phyloP scores from a whole-genome alignment of 177 flowering plant genomes.

The Vitis hybrid region DNA sequence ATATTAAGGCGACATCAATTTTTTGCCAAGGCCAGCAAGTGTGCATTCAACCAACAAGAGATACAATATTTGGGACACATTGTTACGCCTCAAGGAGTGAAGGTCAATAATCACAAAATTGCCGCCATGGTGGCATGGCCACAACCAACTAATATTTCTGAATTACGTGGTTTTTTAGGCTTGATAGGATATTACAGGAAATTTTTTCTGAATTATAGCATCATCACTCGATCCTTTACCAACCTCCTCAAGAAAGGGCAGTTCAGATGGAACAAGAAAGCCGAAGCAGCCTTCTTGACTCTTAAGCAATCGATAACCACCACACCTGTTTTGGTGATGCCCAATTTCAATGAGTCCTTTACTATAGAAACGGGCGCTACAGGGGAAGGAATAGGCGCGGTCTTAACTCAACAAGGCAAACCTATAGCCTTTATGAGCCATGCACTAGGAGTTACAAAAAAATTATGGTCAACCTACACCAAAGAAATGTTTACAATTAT shows the following conservation, averaged over 20 bases:
- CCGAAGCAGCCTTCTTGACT: no score
- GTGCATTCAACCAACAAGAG: background rate
- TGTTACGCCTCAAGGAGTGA: slow-evolving; percentile 3
- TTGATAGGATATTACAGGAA: no score
- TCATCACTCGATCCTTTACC: no score
- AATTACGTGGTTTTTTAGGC: slow-evolving; percentile 13
- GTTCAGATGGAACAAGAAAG: no score
- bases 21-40: slow-evolving; percentile 9
- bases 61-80: slow-evolving; percentile 21
- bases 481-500: no score
- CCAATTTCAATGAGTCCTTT: background rate
- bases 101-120: slow-evolving; percentile 5
- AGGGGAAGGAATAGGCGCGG: background rate
- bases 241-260: no score
- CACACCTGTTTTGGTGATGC: background rate
- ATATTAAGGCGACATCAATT: background rate
- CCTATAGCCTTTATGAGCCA: background rate
- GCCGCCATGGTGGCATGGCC: slow-evolving; percentile 12
- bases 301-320: no score
- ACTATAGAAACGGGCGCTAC: background rate
- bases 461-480: background rate
- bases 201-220: no score
- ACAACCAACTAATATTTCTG: background rate
- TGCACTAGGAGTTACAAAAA: background rate
- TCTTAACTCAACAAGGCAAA: background rate